These are phyloP conservation scores for Linnemannia elongata DNA, from an alignment of 192 early-diverging fungal species.

Conservation along the genomic window DNA sequence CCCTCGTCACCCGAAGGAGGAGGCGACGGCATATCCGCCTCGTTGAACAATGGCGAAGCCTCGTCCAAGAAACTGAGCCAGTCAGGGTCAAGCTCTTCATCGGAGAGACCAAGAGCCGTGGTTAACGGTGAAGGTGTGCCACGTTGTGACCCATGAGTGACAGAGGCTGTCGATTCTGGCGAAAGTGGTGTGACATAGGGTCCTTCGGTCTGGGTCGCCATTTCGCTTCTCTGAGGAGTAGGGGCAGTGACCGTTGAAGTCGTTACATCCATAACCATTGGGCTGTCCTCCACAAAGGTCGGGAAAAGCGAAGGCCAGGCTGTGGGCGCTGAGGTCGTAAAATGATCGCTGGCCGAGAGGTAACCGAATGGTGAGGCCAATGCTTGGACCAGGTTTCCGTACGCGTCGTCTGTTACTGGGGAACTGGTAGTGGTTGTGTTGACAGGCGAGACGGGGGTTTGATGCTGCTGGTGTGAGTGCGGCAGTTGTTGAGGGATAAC, in stretches of 20 bases:
- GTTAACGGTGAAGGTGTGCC: slow-evolving; percentile 23
- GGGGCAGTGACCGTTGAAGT: neutral
- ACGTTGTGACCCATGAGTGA: neutral
- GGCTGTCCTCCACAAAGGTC: neutral
- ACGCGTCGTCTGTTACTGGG: neutral
- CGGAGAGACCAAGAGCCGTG: slow-evolving; percentile 8
- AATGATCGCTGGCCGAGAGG: neutral
- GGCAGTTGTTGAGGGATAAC: neutral
- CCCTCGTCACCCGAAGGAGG: slow-evolving; percentile 33
- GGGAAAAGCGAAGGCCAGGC: slow-evolving; percentile 55
- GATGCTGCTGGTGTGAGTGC: slow-evolving; percentile 20
- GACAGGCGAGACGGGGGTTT: neutral
- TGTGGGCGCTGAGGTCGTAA: neutral
- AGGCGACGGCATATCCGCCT: slow-evolving; percentile 33
- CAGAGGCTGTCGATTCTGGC: slow-evolving; percentile 11
- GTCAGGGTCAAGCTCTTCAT: slow-evolving; percentile 48
- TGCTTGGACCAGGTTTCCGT: slow-evolving; percentile 14
- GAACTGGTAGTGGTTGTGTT: neutral
- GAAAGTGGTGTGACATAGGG: slow-evolving; percentile 29
- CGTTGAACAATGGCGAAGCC: slow-evolving; percentile 41
- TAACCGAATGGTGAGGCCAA: slow-evolving; percentile 36
- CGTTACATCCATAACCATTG: neutral
- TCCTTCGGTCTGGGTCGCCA: slow-evolving; percentile 48
- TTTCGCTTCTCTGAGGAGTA: slow-evolving; percentile 34
- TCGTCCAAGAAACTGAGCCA: slow-evolving; percentile 56